These are phyloP conservation scores for Pulveroboletus sp. DNA, from an alignment of 768 basidiomycete species.

Conservation along the genomic window DNA sequence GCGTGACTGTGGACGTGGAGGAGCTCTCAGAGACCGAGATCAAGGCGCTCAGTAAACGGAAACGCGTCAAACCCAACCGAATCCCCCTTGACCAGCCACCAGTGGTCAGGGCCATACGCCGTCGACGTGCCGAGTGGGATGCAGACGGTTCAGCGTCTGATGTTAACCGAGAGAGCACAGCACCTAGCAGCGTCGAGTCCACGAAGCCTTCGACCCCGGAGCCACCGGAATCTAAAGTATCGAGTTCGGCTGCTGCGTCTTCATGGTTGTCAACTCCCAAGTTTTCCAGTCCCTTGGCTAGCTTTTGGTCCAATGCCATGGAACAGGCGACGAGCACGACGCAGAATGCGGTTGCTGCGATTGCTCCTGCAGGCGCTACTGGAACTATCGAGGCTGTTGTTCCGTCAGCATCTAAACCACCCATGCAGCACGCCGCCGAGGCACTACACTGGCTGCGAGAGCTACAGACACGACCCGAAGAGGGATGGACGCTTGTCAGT, in stretches of 20 bases:
- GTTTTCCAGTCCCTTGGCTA: slow-evolving; percentile 63
- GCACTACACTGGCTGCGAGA: slow-evolving; percentile 77
- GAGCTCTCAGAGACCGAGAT: slow-evolving; percentile 84
- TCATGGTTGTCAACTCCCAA: slow-evolving; percentile 57
- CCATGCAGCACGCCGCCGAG: slow-evolving; percentile 79
- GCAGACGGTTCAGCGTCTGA: slow-evolving; percentile 35
- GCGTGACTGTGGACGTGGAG: slow-evolving; percentile 80
- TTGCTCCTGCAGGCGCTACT: slow-evolving; percentile 48
- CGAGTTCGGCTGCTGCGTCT: slow-evolving; percentile 19
- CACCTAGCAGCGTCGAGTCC: slow-evolving; percentile 13
- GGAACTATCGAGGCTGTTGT: slow-evolving; percentile 34
- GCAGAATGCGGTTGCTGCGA: slow-evolving; percentile 73
- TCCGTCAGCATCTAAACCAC: slow-evolving; percentile 55
- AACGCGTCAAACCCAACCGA: slow-evolving; percentile 78
- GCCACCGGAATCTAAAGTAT: slow-evolving; percentile 12
- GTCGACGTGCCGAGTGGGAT: slow-evolving; percentile 70
- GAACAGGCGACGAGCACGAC: slow-evolving; percentile 71
- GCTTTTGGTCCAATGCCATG: slow-evolving; percentile 70
- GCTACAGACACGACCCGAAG: slow-evolving; percentile 52
- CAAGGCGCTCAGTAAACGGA: slow-evolving; percentile 75
- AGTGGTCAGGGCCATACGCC: slow-evolving; percentile 65
- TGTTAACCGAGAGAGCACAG: slow-evolving; percentile 14
- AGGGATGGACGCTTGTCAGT: slow-evolving; percentile 72
- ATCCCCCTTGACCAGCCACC: slow-evolving; percentile 93
- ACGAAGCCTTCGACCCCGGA: slow-evolving; percentile 20